A percentile compares a stretch with the other conserved stretches of the same genome.
These are phyloP conservation scores for Trichoderma brevicompactum DNA, from an alignment of 2,329 filamentous ascomycete species.

Conservation along the genomic window DNA sequence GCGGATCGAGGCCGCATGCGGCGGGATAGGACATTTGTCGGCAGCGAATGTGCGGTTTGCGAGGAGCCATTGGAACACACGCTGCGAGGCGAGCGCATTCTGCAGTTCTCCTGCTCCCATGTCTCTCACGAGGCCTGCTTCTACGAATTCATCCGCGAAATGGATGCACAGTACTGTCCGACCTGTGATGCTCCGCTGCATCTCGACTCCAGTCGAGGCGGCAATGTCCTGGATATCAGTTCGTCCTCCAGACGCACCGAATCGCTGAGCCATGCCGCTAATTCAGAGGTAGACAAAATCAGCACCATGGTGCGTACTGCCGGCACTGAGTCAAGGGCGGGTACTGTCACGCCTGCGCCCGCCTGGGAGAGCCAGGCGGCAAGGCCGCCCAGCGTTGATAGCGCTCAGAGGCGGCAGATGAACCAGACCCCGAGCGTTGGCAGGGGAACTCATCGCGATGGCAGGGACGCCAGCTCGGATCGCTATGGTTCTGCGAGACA, in stretches of 20 bases:
- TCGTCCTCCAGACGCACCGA: constrained; percentile 35
- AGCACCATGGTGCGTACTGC: constrained; percentile 89
- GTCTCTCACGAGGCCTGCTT: constrained; percentile 98
- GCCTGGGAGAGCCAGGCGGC: constrained; percentile 70
- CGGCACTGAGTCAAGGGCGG: constrained; percentile 63
- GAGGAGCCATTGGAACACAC: constrained; percentile 97
- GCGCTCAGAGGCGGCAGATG: constrained; percentile 44
- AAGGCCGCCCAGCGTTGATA: constrained; percentile 57
- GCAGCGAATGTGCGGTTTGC: constrained; percentile 92
- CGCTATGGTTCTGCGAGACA: constrained; percentile 59
- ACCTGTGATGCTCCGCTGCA: constrained; percentile 90
- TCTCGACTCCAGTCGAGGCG: constrained; percentile 88
- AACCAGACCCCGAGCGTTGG: constrained; percentile 39
- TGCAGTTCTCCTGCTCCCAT: constrained; percentile 96
- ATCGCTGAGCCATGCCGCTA: constrained; percentile 36
- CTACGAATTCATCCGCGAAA: constrained; percentile 96
- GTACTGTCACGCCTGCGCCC: constrained; percentile 55
- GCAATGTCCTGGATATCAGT: constrained; percentile 93
- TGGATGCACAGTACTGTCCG: constrained; percentile 92
- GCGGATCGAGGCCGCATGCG: constrained; percentile 77
- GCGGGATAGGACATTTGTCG: constrained; percentile 92
- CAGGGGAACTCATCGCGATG: constrained; percentile 51
- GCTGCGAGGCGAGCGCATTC: constrained; percentile 86
- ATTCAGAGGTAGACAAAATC: constrained; percentile 74
- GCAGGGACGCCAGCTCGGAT: constrained; percentile 54